Evolutionary conservation across 495 filamentous ascomycete species (phyloP), one percentile per base, ranked within the genome.

Genomic region (Talaromyces trachyspermus): DNA sequence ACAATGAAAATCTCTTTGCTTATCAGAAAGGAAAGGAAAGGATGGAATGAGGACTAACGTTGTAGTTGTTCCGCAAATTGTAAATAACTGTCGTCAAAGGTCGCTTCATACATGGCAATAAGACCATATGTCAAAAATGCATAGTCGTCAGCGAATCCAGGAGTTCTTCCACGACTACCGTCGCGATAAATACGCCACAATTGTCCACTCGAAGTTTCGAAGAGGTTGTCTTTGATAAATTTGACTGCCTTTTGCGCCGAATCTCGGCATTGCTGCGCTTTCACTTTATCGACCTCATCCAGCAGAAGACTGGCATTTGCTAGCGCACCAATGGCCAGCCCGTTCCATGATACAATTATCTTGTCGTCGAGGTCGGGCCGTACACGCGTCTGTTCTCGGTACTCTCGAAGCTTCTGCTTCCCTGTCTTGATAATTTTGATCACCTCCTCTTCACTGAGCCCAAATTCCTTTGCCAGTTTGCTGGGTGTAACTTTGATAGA

Each of bases 71-170:
- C 85, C 0, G 92, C 94, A 72, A 88, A 92, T 41, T 81, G 68
- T 11, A 97, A 74, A 66, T 85, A 91, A 49, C 67, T 64, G 51
- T 85, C 84, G 30, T 95, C 82, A 53, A 88, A 86, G 0, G 89
- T 95, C 5, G 85, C 79, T 63, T 95, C 84, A 58, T 95, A 95
- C 49, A 98, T 75, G 53, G 92, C 82, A 41, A 97, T 70, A 15
- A 96, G 70, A 0, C 89, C 94, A 22, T 81, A 76, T 40, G 89
- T 88, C 43, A 97, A 56, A 62, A 86, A 95, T 2, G 92, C 90
- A 61, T 97, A 98, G 61, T 98, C 92, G 53, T 98, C 92, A 4
- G 90, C 90, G 62, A 97, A 95, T 1, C 79, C 92, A 4, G 72
- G 71, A 0, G 83, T 85, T 27, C 84, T 74, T 20, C 87, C 85